A percentile compares a stretch with the other conserved stretches of the same genome.
These are phyloP conservation scores for Coemansia sp. DNA, from an alignment of 192 early-diverging fungal species.

Conservation along the genomic window DNA sequence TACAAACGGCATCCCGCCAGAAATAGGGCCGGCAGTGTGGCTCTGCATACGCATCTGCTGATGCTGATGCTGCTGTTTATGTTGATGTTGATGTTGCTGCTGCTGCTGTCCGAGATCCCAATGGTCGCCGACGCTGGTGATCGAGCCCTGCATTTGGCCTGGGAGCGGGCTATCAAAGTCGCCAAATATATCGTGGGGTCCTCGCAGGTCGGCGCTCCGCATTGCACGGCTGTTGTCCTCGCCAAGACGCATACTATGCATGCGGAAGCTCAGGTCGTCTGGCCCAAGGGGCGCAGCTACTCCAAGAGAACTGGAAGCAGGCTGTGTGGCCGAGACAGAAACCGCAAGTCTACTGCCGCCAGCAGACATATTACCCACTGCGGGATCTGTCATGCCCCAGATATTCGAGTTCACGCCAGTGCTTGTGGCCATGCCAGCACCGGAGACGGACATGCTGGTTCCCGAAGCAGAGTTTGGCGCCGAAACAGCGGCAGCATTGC, in stretches of 20 bases:
- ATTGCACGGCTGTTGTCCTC: conserved; percentile 33
- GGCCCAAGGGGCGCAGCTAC: conserved; percentile 16
- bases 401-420: conserved; percentile 7
- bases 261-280: conserved; percentile 40
- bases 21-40: conserved; percentile 14
- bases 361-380: neutral
- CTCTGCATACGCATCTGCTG: conserved; percentile 30
- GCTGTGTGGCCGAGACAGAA: neutral
- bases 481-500: conserved; percentile 18
- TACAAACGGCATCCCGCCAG: conserved; percentile 18
- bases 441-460: neutral
- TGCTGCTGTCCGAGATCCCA: conserved; percentile 40
- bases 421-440: conserved; percentile 4
- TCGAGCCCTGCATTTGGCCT: conserved; percentile 17
- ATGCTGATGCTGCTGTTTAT: conserved; percentile 12
- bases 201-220: conserved; percentile 46
- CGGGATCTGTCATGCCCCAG: conserved; percentile 18
- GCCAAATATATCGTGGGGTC: conserved; percentile 39
- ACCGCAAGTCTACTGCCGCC: neutral
- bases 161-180: conserved; percentile 32
- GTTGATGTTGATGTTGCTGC: conserved; percentile 19
- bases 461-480: conserved; percentile 6
- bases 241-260: conserved; percentile 34
- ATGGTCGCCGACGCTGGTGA: conserved; percentile 32
- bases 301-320: conserved; percentile 19